Conservation (phyloP, 139 green algal species). For the Asterochloris erici region DNA sequence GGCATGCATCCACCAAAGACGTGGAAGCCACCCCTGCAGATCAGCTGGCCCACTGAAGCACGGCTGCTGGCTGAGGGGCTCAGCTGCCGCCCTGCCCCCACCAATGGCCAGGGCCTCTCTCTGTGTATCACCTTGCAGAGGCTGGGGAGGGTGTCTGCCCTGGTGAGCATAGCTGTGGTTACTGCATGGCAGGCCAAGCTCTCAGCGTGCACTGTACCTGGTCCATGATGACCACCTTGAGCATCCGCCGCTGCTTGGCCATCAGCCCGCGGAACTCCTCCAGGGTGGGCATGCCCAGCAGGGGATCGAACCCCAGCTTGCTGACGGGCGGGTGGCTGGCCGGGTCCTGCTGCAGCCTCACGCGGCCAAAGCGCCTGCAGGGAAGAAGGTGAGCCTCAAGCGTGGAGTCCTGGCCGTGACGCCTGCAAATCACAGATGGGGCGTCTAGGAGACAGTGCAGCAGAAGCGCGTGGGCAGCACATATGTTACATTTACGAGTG, state of each 20-base stretch:
- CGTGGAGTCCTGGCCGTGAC: too few relatives aligned
- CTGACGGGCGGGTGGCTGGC: conserved; percentile 39
- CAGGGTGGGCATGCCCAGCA: conserved; percentile 45
- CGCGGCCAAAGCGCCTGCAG: background rate
- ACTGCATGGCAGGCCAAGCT: background rate
- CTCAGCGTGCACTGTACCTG: conserved; percentile 36
- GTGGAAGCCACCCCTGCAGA: too few relatives aligned
- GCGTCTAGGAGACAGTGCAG: too few relatives aligned
- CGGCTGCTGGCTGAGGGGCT: too few relatives aligned
- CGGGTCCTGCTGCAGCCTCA: conserved; percentile 24
- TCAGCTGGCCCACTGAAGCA: too few relatives aligned
- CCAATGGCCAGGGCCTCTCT: background rate
- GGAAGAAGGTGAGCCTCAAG: too few relatives aligned
- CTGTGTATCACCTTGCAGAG: background rate
- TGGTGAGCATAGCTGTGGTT: background rate
- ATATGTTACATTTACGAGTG: too few relatives aligned
- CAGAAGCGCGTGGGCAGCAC: too few relatives aligned
- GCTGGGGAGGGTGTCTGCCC: background rate
- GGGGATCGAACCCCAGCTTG: conserved; percentile 56
- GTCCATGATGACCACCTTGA: conserved; percentile 83
- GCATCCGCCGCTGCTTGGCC: conserved; percentile 14
- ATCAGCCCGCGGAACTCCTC: conserved; percentile 44
- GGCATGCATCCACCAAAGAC: too few relatives aligned
- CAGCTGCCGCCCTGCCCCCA: too few relatives aligned
- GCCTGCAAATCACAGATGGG: too few relatives aligned